These are phyloP conservation scores for Fusarium cicatricum DNA, from an alignment of 2,329 filamentous ascomycete species.

Conservation along the genomic window DNA sequence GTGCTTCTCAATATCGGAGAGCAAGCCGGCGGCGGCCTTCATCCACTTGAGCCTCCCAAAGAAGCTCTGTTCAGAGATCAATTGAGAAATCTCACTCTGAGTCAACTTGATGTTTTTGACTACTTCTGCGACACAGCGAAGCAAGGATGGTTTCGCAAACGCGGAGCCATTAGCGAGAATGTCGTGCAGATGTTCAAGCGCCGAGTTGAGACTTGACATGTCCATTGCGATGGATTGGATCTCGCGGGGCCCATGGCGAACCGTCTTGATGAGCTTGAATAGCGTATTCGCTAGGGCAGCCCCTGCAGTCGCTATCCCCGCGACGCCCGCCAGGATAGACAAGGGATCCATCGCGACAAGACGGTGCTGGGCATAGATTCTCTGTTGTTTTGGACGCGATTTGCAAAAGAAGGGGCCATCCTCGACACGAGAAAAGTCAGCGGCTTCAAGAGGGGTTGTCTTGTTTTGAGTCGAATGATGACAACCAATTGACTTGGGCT, in stretches of 20 bases:
- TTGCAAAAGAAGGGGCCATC: not conserved
- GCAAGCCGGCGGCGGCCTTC: constrained; percentile 1
- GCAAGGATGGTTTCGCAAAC: constrained; percentile 2
- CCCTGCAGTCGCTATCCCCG: constrained; percentile 26
- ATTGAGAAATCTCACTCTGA: constrained; percentile 3
- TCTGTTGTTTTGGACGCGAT: not conserved
- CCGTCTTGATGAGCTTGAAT: constrained; percentile 10
- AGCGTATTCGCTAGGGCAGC: constrained; percentile 16
- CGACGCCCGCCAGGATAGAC: constrained; percentile 24
- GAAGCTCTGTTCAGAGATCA: not conserved
- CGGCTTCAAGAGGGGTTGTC: not conserved
- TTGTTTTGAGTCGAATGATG: not conserved
- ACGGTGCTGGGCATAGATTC: not conserved
- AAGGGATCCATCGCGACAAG: constrained; percentile 20
- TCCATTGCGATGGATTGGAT: constrained; percentile 10
- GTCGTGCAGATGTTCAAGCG: constrained; percentile 17
- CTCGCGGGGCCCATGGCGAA: constrained; percentile 11
- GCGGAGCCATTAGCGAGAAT: constrained; percentile 1
- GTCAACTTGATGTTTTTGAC: constrained; percentile 14
- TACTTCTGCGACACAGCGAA: not conserved
- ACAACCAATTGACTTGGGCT: not conserved
- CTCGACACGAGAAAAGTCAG: not conserved
- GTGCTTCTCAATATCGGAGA: constrained; percentile 29
- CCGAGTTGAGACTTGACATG: constrained; percentile 7
- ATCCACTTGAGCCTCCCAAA: constrained; percentile 7